A percentile compares a stretch with the other conserved stretches of the same genome.
Conservation (phyloP, 2,329 filamentous ascomycete species). For the Colletotrichum falcatum region DNA sequence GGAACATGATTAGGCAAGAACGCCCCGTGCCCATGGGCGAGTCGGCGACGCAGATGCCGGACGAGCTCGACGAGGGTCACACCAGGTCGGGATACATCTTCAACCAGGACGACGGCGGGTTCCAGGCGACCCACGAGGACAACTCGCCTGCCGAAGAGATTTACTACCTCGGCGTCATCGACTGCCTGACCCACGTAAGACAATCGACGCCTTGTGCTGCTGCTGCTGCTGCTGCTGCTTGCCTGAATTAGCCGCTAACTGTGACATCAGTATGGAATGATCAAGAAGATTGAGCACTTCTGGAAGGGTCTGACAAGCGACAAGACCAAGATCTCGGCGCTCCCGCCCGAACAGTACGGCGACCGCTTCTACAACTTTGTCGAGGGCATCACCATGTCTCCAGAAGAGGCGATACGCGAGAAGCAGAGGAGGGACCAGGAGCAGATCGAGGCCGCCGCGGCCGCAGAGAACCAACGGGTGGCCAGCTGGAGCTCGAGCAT, state of each 20-base stretch:
- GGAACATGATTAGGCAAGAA: conserved; percentile 92
- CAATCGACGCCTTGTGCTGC: background rate
- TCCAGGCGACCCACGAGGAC: conserved; percentile 92
- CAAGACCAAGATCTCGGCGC: conserved; percentile 89
- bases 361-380: conserved; percentile 96
- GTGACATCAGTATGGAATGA: conserved; percentile 84
- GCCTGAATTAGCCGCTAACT: conserved; percentile 22
- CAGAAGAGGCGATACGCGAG: conserved; percentile 84
- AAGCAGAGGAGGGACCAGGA: conserved; percentile 69
- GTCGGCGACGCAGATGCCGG: conserved; percentile 86
- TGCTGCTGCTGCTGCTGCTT: background rate
- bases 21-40: conserved; percentile 93
- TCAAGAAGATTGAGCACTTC: conserved; percentile 96
- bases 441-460: conserved; percentile 58
- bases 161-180: conserved; percentile 98
- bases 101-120: conserved; percentile 93
- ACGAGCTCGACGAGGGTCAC: conserved; percentile 82
- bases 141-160: conserved; percentile 88
- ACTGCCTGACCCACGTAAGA: conserved; percentile 95
- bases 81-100: conserved; percentile 81
- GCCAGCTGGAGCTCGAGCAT: conserved; percentile 54
- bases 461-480: conserved; percentile 50
- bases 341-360: conserved; percentile 90
- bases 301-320: conserved; percentile 93
- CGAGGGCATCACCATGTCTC: conserved; percentile 87